Base-by-base conservation (phyloP, 2,329 filamentous ascomycete species). In the Escovopsis sp. region DNA sequence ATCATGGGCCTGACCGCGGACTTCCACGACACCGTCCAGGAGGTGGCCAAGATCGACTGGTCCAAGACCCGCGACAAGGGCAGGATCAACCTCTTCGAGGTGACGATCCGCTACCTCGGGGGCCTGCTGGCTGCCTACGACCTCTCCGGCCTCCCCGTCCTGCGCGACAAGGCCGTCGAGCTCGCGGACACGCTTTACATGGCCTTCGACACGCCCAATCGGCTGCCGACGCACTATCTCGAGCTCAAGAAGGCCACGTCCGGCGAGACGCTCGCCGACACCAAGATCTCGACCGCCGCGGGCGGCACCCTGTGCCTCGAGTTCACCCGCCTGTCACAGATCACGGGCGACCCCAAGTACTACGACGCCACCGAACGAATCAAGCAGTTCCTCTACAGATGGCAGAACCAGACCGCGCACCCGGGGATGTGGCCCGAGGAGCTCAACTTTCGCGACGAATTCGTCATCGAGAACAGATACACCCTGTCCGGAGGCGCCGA, bases 321-420 rank as follows among this genome's bases (percentile, higher is more conserved):
- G 54, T 85, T 88, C 54, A 85, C 80, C 2, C 68, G 83, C 6
- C 66, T 89, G 37, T 76, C 78, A 15, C 83, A 88, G 59, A 63
- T 88, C 44, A 85, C 83, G 0, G 75, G 74, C 39, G 68, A 86
- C 45, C 61, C 72, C 42, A 85, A 81, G 55, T 88, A 83, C 60
- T 87, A 81, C 57, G 81, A 85, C 58, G 81, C 80, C 5, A 72
- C 84, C 41, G 79, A 81, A 47, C 71, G 79, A n/a, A 72, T 89
- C 45, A 86, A 82, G 48, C 67, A 78, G 50, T 72, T 76, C 45
- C 71, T 88, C 39, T 70, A 77, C 47, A 63, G 68, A 33, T 71
- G 72, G 48, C 83, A 88, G 60, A 72, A 76, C 49, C 59, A 67
- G 9, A 87, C 81, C 1, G 70, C 66, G 35, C 62, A 87, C 8